Evolutionary conservation across 768 basidiomycete species (phyloP), one percentile per base, ranked within the genome.

Genomic region (Gyrodon lividus): DNA sequence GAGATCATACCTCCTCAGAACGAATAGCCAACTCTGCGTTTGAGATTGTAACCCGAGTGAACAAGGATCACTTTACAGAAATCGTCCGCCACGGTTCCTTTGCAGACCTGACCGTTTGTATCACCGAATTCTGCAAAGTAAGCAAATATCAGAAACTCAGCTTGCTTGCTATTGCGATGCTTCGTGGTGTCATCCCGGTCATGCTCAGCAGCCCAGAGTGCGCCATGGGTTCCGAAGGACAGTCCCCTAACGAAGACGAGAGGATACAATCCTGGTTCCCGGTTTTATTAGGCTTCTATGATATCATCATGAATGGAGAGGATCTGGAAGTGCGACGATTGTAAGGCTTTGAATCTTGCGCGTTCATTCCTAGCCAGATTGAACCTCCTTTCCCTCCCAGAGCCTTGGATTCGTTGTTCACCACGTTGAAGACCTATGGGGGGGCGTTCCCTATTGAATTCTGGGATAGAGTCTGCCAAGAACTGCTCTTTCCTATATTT

Each of bases 271-370:
- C 87, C 70, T 99, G 97, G 97, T 94, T 90, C 75, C 97, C 97
- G 0, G 84, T 92, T 2, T 76, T 98, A 33, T 96, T 98, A 64
- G 89, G 90, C n/a, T 98, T 98, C 74, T 98, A 95, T 70, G 97
- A 98, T 68, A 96, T 99, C 48, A 96, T 99, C 66, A 98, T 99
- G 96, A 98, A 97, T 55, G 97, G 93, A 16, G 97, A 98, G 68
- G 97, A 99, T 64, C 74, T 99, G 23, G 97, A 99, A 80, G 94
- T 99, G 46, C 84, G 97, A 60, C 82, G 95, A 64, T 70, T 98
- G 97, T 99, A 66, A 73, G 92, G 77, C 12, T 48, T 46, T 28
- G n/a, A 37, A 33, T 33, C 13, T 17, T 30, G 24, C 16, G 5
- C 26, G n/a, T 42, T 5, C 48, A 12, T 31, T 43, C 44, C 53